These are phyloP conservation scores for Tetracladium setigerum DNA, from an alignment of 495 filamentous ascomycete genomes.

Conservation along the genomic window DNA sequence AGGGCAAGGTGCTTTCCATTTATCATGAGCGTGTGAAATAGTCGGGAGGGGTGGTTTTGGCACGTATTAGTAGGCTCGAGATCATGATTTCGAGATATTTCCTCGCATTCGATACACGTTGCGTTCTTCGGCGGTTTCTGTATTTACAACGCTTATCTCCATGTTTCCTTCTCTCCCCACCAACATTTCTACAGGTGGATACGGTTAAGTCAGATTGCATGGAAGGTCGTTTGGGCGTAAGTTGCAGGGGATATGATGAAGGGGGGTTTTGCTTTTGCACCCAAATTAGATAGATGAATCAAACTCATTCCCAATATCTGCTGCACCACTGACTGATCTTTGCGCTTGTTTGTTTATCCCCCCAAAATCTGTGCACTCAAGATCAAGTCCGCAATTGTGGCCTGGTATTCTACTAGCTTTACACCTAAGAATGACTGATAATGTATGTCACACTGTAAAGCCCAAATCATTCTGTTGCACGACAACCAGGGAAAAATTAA, in stretches of 20 bases:
- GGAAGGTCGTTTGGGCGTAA: conserved; percentile 26
- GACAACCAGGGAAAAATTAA: too few species aligned
- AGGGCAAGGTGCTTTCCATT: conserved; percentile 97
- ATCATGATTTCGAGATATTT: conserved; percentile 6
- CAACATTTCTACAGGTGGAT: conserved; percentile 6
- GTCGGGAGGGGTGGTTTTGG: background rate
- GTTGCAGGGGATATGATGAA: conserved; percentile 9
- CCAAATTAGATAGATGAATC: conserved; percentile 12
- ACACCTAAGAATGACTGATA: too few species aligned
- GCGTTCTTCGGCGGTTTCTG: conserved; percentile 16
- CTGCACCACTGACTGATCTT: too few species aligned
- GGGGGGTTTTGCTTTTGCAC: conserved; percentile 10
- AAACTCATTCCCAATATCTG: background rate
- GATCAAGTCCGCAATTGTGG: too few species aligned
- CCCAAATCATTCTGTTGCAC: too few species aligned
- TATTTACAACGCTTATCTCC: conserved; percentile 11
- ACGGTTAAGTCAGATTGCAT: conserved; percentile 23
- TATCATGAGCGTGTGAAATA: conserved; percentile 52
- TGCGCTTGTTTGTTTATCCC: too few species aligned
- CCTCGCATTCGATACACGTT: conserved; percentile 7
- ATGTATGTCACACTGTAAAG: too few species aligned
- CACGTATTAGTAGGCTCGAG: conserved; percentile 5
- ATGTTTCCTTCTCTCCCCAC: conserved; percentile 6
- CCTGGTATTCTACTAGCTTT: too few species aligned
- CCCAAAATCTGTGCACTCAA: too few species aligned